These are phyloP conservation scores for Lepiota brunneoincarnata DNA, from an alignment of 768 basidiomycete species.

Conservation along the genomic window DNA sequence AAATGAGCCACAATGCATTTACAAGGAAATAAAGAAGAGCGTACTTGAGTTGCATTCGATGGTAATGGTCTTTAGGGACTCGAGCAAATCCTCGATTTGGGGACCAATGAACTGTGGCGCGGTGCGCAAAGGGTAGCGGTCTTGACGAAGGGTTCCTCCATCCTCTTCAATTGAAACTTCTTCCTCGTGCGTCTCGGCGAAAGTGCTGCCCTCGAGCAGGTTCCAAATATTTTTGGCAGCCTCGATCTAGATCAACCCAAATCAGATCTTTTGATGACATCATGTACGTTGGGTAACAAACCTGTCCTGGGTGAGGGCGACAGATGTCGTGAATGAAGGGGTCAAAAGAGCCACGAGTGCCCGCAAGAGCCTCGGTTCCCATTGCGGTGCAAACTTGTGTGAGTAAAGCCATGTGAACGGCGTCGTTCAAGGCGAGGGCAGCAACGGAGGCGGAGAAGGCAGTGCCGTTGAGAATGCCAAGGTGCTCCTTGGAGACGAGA, in stretches of 20 bases:
- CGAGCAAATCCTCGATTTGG: constrained; percentile 75
- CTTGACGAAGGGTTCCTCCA: constrained; percentile 72
- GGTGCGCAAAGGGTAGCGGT: constrained; percentile 73
- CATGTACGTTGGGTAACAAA: constrained; percentile 9
- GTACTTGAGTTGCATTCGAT: constrained; percentile 81
- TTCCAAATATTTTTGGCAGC: constrained; percentile 66
- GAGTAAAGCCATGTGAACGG: constrained; percentile 62
- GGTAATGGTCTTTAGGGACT: constrained; percentile 60
- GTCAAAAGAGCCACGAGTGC: constrained; percentile 68
- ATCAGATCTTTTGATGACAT: background rate
- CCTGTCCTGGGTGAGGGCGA: constrained; percentile 84
- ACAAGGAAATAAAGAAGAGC: constrained; percentile 20
- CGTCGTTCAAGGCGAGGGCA: constrained; percentile 69
- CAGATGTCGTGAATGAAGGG: constrained; percentile 75
- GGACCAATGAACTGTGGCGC: constrained; percentile 86
- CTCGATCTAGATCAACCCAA: constrained; percentile 47
- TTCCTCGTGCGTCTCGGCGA: constrained; percentile 65
- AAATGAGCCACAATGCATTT: constrained; percentile 4
- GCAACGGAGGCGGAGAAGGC: constrained; percentile 83
- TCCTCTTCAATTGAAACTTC: constrained; percentile 76
- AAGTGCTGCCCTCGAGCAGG: constrained; percentile 64
- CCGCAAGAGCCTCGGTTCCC: constrained; percentile 79
- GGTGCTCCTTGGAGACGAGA: constrained; percentile 73
- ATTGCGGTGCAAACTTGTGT: constrained; percentile 78
- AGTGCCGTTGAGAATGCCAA: constrained; percentile 83